Conservation (phyloP, 1,284 basidiomycete species). For the Fomitopsis pinicola region DNA sequence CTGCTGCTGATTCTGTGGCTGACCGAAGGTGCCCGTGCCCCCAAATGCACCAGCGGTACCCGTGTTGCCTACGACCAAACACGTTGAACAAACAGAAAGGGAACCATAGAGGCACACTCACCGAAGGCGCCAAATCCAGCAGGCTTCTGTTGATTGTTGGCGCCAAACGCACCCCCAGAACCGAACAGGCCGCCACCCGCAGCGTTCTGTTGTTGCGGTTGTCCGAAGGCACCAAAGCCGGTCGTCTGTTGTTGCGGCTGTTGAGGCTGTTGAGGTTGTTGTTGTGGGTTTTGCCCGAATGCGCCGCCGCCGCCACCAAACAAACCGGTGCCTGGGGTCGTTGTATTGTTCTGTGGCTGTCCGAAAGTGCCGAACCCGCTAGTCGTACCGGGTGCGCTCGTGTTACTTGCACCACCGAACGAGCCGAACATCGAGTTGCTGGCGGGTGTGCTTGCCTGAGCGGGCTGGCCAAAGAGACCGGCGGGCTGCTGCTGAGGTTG, state of each 20-base stretch:
- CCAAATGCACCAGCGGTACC: conserved; percentile 29
- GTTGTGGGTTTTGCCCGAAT: conserved; percentile 28
- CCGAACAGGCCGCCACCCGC: too few relatives aligned
- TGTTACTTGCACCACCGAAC: conserved; percentile 18
- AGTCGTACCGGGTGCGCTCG: conserved; percentile 11
- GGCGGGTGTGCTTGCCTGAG: conserved; percentile 20
- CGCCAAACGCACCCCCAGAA: conserved; percentile 19
- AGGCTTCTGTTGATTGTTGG: conserved; percentile 23
- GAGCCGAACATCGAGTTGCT: conserved; percentile 29
- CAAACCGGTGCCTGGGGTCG: conserved; percentile 36
- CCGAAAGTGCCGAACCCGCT: conserved; percentile 41
- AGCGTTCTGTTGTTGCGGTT: too few relatives aligned
- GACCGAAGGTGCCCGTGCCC: conserved; percentile 39
- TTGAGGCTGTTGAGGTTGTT: conserved; percentile 13
- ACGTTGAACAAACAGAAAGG: background rate
- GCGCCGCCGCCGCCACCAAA: conserved; percentile 22
- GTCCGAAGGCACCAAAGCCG: conserved; percentile 19
- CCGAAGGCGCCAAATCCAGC: conserved; percentile 27
- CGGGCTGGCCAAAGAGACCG: conserved; percentile 28
- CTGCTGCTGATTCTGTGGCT: conserved; percentile 31
- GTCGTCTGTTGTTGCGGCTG: conserved; percentile 26
- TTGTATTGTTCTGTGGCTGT: conserved; percentile 21
- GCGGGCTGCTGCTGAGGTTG: conserved; percentile 19
- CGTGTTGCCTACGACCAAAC: conserved; percentile 17
- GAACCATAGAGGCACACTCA: conserved; percentile 20